These are phyloP conservation scores for Aspergillus melleus DNA, from an alignment of 2,329 filamentous ascomycete genomes.

Conservation along the genomic window DNA sequence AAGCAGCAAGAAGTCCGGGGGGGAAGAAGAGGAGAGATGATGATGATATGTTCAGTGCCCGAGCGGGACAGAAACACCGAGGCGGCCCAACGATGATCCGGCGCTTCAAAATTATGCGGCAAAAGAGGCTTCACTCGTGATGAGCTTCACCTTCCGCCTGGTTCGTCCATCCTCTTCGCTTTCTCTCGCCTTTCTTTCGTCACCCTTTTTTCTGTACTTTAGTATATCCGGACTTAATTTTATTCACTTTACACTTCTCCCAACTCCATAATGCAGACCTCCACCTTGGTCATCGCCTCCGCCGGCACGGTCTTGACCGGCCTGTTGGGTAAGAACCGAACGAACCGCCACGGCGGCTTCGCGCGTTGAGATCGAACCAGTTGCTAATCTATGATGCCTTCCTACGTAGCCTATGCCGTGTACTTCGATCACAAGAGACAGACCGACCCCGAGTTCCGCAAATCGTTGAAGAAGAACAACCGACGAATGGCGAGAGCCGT, in stretches of 20 bases:
- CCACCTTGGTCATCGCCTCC: constrained; percentile 59
- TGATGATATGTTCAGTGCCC: constrained; percentile 11
- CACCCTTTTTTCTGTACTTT: constrained; percentile 3
- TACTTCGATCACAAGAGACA: constrained; percentile 68
- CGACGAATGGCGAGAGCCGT: constrained; percentile 47
- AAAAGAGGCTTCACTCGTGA: constrained; percentile 6
- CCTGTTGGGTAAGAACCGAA: constrained; percentile 48
- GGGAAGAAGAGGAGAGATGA: constrained; percentile 7
- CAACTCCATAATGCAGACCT: constrained; percentile 51
- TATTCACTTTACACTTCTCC: neutral
- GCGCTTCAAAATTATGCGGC: constrained; percentile 31
- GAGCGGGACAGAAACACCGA: constrained; percentile 36
- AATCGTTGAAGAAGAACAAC: constrained; percentile 54
- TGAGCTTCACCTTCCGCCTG: neutral
- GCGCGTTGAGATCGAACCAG: neutral
- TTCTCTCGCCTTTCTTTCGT: constrained; percentile 6
- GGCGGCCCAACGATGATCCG: constrained; percentile 40
- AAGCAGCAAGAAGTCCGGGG: constrained; percentile 7
- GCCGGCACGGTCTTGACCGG: constrained; percentile 60
- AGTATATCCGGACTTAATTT: neutral
- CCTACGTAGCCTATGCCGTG: constrained; percentile 57
- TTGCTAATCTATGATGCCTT: constrained; percentile 8
- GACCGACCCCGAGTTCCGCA: constrained; percentile 64
- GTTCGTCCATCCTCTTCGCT: neutral
- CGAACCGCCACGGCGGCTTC: neutral